A percentile compares a stretch with the other conserved stretches of the same genome.
These are phyloP conservation scores for Forsythia suspensa DNA, from an alignment of 257 asterid species.

Conservation along the genomic window DNA sequence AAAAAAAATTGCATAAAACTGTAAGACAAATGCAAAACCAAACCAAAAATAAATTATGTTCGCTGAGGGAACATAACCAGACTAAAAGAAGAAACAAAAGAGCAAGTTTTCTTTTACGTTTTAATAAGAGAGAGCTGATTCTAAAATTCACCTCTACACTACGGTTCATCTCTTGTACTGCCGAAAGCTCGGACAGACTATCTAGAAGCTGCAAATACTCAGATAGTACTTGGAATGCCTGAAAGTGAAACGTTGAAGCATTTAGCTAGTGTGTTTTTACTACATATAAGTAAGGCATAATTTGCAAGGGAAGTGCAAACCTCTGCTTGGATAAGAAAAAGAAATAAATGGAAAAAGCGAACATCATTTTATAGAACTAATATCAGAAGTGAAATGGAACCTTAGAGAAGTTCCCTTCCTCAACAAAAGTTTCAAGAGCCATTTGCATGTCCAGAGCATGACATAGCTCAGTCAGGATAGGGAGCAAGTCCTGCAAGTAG, in stretches of 20 bases:
- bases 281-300: constrained; percentile 4
- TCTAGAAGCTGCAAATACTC: constrained; percentile 94
- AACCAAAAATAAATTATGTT: constrained; percentile 11
- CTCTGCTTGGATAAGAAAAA: constrained; percentile 11
- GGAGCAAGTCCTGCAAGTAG: constrained; percentile 78
- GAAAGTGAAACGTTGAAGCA: constrained; percentile 33
- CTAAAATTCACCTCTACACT: constrained; percentile 80
- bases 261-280: constrained; percentile 27
- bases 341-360: not conserved
- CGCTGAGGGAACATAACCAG: constrained; percentile 21
- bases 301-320: constrained; percentile 24
- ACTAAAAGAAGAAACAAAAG: constrained; percentile 10
- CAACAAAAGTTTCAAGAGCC: constrained; percentile 81
- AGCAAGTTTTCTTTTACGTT: constrained; percentile 13
- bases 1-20: not conserved
- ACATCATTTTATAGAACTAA: constrained; percentile 21
- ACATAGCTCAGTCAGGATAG: constrained; percentile 76
- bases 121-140: constrained; percentile 3
- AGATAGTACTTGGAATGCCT: constrained; percentile 93
- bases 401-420: constrained; percentile 88
- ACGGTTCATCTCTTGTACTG: constrained; percentile 89
- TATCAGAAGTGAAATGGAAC: constrained; percentile 42
- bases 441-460: constrained; percentile 83
- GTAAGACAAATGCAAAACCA: constrained; percentile 4
- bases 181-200: constrained; percentile 78